Base-by-base conservation (phyloP, 805 yeast genomes). In the Candida parachauliodes region DNA sequence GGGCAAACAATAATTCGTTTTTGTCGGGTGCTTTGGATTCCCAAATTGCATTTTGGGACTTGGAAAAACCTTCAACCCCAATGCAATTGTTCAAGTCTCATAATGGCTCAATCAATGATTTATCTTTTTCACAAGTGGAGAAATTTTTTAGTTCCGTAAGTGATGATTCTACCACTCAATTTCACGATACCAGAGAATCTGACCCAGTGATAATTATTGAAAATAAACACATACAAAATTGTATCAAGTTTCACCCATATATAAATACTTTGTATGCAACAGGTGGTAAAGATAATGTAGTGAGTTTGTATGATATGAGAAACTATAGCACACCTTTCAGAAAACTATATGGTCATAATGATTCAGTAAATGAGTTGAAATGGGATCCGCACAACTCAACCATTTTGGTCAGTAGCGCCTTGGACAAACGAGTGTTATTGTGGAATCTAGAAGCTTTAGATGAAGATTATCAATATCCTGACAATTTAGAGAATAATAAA, bases 241-340 rank as follows among this genome's bases (percentile, higher is more conserved):
- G 84, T 1, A 73, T 83, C 32, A 76, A 74, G 29, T 83, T 83
- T 60, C 82, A 82, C 50, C 83, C 86, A 0, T 57, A 60, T 4
- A 36, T 76, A 12, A 57, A 69, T 27, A 60, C 75, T 26, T 55
- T 86, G 41, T 68, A 84, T 33, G 89, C 82, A 10, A 83, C 93
- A 1, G 95, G 84, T 16, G 83, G 88, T 9, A 77, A 82, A 19
- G 96, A 88, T 54, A 79, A 80, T 49, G 63, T 79, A n/a, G 75
- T 87, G 15, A 76, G 75, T 36, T 62, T 83, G 18, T 87, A 87
- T 79, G 96, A 88, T 54, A 59, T 84, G 37, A 72, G 95, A 53
- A 78, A 79, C 51, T 67, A 78, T 21, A 47, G 65, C 1, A 57
- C 62, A 10, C 85, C 88, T 20, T 49, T 84, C 22, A 72, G 91